Percentiles rank a stretch among this genome's conserved stretches.
Conservation (phyloP, 805 yeast species). For the Candida golubevii region DNA sequence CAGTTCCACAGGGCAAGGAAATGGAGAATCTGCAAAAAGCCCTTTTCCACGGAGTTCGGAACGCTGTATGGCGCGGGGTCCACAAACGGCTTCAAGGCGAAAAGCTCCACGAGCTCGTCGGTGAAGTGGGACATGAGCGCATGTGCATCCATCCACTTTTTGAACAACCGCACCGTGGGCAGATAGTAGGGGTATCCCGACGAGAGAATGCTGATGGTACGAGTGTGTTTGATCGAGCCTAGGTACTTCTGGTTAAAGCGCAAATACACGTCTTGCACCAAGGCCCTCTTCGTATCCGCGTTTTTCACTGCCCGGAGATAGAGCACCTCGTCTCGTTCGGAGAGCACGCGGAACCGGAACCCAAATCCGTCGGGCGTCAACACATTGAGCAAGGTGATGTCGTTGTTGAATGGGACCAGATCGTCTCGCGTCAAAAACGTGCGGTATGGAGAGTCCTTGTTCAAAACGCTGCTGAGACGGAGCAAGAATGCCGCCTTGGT, state of each 20-base stretch:
- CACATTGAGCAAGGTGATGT: conserved; percentile 55
- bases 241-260: conserved; percentile 62
- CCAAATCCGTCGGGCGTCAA: conserved; percentile 89
- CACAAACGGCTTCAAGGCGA: conserved; percentile 80
- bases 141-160: conserved; percentile 87
- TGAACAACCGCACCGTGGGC: conserved; percentile 78
- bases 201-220: conserved; percentile 68
- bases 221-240: conserved; percentile 73
- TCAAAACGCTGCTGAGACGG: conserved; percentile 49
- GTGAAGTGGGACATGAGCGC: conserved; percentile 63
- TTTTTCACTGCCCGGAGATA: conserved; percentile 69
- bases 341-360: conserved; percentile 67
- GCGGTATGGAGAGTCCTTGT: conserved; percentile 51
- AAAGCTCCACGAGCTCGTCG: conserved; percentile 77
- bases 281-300: conserved; percentile 55
- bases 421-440: conserved; percentile 63
- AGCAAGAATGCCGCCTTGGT: conserved; percentile 87
- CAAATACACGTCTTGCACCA: conserved; percentile 57
- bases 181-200: conserved; percentile 70
- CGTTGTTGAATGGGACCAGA: conserved; percentile 60
- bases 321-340: conserved; percentile 79
- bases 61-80: conserved; percentile 81
- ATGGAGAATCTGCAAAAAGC: conserved; percentile 69
- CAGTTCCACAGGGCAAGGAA: conserved; percentile 88
- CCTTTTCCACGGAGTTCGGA: conserved; percentile 77